Evolutionary conservation across 306 rosid genomes (phyloP).

Genomic region (Vicia sativa): DNA sequence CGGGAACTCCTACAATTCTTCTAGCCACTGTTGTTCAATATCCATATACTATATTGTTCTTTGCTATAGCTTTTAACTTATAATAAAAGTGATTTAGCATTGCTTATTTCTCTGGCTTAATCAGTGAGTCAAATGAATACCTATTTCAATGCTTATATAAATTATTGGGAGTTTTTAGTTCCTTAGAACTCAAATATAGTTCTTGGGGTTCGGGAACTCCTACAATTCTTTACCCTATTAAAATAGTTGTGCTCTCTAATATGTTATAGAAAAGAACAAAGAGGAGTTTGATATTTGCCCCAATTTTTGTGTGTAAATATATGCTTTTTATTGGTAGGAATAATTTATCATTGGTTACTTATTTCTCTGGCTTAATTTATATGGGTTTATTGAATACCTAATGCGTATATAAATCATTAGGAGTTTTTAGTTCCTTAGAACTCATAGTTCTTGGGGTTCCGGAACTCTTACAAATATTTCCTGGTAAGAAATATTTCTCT

Average conservation of each 20-base stretch:
- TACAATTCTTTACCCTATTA: conserved; percentile 1
- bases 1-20: conserved; percentile 37
- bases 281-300: too few relatives aligned
- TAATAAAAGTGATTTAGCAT: conserved; percentile 32
- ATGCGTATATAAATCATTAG: conserved; percentile 20
- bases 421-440: conserved; percentile 37
- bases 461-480: too few relatives aligned
- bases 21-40: too few relatives aligned
- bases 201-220: conserved; percentile 44
- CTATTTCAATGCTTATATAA: conserved; percentile 37
- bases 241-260: not conserved
- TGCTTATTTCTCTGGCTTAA: conserved; percentile 4
- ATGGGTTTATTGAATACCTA: conserved; percentile 4
- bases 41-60: too few relatives aligned
- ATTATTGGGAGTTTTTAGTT: conserved; percentile 39
- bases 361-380: not conserved
- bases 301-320: too few relatives aligned
- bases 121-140: conserved; percentile 13
- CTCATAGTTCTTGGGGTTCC: conserved; percentile 38
- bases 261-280: too few relatives aligned
- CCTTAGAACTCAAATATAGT: not conserved
- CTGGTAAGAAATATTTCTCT: conserved; percentile 18
- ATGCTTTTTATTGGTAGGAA: too few relatives aligned
- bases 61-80: too few relatives aligned
- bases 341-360: conserved; percentile 10